phyloP scores from a whole-genome alignment of 2,329 filamentous ascomycete species.

The Cercospora sojina region DNA sequence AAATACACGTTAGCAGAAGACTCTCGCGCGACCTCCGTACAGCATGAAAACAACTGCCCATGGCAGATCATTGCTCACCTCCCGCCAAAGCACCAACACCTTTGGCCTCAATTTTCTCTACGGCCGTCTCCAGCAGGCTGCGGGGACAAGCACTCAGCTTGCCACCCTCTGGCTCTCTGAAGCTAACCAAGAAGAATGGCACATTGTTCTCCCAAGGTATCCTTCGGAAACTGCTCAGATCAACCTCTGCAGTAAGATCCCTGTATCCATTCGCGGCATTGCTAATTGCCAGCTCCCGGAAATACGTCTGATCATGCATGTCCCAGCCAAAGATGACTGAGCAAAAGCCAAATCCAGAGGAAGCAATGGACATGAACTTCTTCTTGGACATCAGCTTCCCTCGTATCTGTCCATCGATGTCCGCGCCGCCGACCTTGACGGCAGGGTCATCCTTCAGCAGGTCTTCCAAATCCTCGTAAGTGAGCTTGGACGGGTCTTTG shows the following conservation, averaged over 20 bases:
- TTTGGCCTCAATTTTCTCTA: constrained; percentile 64
- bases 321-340: constrained; percentile 95
- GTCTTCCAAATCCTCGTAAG: constrained; percentile 62
- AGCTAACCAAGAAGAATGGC: constrained; percentile 81
- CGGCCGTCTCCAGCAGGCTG: constrained; percentile 67
- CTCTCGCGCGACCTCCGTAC: background rate
- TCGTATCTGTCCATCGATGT: constrained; percentile 82
- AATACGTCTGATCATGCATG: constrained; percentile 92
- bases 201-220: constrained; percentile 90
- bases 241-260: constrained; percentile 78
- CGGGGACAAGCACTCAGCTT: constrained; percentile 77
- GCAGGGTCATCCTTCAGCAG: constrained; percentile 70
- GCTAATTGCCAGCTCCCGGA: constrained; percentile 78
- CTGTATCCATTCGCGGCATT: constrained; percentile 89
- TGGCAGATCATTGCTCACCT: constrained; percentile 55
- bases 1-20: constrained; percentile 21
- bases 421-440: constrained; percentile 84
- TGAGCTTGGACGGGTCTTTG: constrained; percentile 49
- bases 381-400: constrained; percentile 90
- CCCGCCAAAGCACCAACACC: constrained; percentile 87
- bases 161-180: constrained; percentile 72
- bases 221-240: constrained; percentile 72
- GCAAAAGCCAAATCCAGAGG: constrained; percentile 86
- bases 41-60: background rate
- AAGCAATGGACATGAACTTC: constrained; percentile 83